Percentiles rank a stretch among this genome's conserved stretches.
phyloP scores from a whole-genome alignment of 2,329 filamentous ascomycete species.

The Trichophyton benhamiae region DNA sequence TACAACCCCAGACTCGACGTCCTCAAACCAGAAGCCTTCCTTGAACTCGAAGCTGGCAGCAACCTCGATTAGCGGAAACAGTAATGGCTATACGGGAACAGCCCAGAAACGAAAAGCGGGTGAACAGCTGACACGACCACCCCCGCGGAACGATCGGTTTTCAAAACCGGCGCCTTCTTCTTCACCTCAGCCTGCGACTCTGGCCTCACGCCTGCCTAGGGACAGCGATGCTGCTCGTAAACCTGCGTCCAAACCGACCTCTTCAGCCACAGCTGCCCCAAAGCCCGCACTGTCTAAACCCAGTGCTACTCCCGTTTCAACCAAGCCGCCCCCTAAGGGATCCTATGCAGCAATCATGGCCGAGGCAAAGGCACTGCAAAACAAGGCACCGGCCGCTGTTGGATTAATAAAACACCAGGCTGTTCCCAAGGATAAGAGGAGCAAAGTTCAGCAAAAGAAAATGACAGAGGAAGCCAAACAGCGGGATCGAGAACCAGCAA shows the following conservation, averaged over 20 bases:
- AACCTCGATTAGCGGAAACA: constrained; percentile 16
- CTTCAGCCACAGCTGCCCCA: constrained; percentile 12
- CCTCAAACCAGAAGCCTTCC: constrained; percentile 1
- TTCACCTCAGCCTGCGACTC: constrained; percentile 13
- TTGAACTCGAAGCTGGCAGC: constrained; percentile 12
- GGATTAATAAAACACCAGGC: constrained; percentile 47
- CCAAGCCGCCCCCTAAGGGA: constrained; percentile 42
- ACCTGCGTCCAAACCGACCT: constrained; percentile 13
- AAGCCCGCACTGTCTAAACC: constrained; percentile 12
- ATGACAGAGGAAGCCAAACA: constrained; percentile 29
- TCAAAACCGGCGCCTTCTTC: constrained; percentile 13
- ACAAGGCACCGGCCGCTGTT: constrained; percentile 34
- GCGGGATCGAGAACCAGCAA: constrained; percentile 24
- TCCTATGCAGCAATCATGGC: constrained; percentile 49
- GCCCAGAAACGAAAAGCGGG: constrained; percentile 33
- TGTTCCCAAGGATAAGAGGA: constrained; percentile 42
- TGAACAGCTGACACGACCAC: constrained; percentile 21
- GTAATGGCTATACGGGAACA: constrained; percentile 3
- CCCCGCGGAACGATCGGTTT: constrained; percentile 18
- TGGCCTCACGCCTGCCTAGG: constrained; percentile 15
- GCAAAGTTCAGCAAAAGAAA: constrained; percentile 43
- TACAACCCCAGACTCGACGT: constrained; percentile 4
- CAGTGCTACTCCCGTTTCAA: constrained; percentile 15
- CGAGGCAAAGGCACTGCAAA: constrained; percentile 44
- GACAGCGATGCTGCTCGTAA: constrained; percentile 1